Conservation (phyloP, 768 basidiomycete genomes). For the Rhodotorula taiwanensis region DNA sequence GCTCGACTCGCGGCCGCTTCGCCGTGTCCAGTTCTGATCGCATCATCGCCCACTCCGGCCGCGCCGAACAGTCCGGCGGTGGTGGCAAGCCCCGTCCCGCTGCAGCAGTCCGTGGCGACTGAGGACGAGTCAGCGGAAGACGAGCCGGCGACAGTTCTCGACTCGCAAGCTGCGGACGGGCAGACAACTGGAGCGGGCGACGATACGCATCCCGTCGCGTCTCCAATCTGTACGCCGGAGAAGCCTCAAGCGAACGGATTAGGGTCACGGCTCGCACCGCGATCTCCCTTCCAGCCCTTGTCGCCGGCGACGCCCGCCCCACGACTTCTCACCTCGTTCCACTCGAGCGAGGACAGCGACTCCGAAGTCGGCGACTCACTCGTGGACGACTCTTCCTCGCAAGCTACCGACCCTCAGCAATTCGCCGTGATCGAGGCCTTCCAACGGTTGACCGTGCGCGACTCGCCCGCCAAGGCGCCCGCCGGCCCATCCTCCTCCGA, state of each 20-base stretch:
- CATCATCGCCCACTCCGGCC: not conserved
- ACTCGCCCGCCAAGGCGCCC: not conserved
- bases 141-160: no score
- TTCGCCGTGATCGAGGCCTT: not conserved
- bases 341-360: no score
- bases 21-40: not conserved
- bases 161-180: no score
- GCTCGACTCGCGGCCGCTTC: not conserved
- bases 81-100: no score
- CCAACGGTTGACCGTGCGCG: not conserved
- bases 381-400: slow-evolving; percentile 16
- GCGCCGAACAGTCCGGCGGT: not conserved
- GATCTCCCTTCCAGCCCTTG: slow-evolving; percentile 10
- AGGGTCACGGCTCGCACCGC: not conserved
- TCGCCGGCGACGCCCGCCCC: slow-evolving; percentile 16
- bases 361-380: slow-evolving; percentile 27
- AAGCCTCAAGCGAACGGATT: no score
- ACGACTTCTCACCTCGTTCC: no score
- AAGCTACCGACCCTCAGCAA: not conserved
- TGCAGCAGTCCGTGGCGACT: no score
- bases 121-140: no score
- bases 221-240: not conserved
- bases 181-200: no score
- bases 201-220: no score
- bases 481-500: not conserved